Base-by-base conservation (phyloP, 345 rosid genomes). In the Syzygium oleosum region DNA sequence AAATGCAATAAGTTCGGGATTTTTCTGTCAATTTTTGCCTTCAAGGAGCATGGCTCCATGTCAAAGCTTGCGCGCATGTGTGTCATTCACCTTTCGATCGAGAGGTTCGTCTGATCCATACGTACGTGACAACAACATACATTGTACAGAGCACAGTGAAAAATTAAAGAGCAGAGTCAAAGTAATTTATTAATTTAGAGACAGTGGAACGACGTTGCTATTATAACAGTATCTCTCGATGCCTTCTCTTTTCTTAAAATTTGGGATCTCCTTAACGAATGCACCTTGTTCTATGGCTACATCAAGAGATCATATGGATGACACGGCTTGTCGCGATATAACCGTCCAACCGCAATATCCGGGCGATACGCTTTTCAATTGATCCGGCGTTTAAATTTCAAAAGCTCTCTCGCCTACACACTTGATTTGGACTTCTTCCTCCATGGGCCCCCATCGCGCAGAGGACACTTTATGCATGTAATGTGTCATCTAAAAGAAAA, bases 361-460 rank as follows among this genome's bases (percentile, higher is more conserved):
- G 0, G 15, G 21, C 10, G 1, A 63, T 63, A 29, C 0, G 11
- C 38, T n/a, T 63, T 63, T 21, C 1, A 1, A n/a, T 1, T n/a
- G 2, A 7, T 2, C 2, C 0, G 0, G 19, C 3, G 21, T n/a
- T 63, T 29, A 29, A 29, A 63, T 63, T 3, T 29, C 38, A 16
- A 63, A 6, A 15, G 21, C 11, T 63, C 41, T 13, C 77, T 14
- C 4, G 41, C 22, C 1, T 15, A 29, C 19, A 11, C 7, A 12
- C 78, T 31, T 31, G 12, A 65, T 34, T 65, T 65, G 1, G 43
- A 15, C 41, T 65, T 65, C 41, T 65, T 65, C 31, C 78, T 65
- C 5, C 4, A n/a, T 0, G 34, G 6, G 73, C 9, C 2, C 17
- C 9, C 73, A 3, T n/a, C 4, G 2, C 19, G 2, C 73, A 14